phyloP scores from a whole-genome alignment of 2,329 filamentous ascomycete genomes.

The Orbilia brochopaga region DNA sequence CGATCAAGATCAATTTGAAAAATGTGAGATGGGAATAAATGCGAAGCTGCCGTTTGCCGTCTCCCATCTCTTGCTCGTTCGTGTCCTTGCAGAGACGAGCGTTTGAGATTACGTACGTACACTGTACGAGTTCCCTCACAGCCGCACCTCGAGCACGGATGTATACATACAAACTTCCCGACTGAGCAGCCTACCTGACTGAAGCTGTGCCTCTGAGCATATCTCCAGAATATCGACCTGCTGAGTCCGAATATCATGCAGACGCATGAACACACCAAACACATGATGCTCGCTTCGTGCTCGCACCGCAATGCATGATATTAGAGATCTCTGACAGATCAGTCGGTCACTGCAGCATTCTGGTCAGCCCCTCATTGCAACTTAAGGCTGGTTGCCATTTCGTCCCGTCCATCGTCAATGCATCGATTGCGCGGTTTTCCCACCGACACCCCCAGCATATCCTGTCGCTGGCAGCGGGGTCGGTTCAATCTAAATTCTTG shows the following conservation, averaged over 20 bases:
- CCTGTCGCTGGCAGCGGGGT: too few species aligned
- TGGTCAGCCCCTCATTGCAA: background rate
- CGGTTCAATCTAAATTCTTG: too few species aligned
- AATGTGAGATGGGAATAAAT: background rate
- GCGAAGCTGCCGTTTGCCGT: background rate
- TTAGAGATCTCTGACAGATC: constrained; percentile 2
- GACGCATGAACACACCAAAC: background rate
- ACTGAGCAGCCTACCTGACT: too few species aligned
- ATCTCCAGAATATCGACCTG: background rate
- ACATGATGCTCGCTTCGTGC: background rate
- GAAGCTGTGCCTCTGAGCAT: too few species aligned
- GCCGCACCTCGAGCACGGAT: too few species aligned
- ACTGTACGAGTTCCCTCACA: too few species aligned
- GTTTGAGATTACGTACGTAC: background rate
- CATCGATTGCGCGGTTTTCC: too few species aligned
- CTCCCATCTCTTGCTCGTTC: background rate
- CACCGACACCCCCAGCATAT: too few species aligned
- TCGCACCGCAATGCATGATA: background rate
- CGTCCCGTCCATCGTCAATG: too few species aligned
- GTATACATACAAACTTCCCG: too few species aligned
- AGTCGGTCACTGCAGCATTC: too few species aligned
- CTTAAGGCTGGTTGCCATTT: too few species aligned
- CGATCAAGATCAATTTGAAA: background rate
- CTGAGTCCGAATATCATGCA: background rate
- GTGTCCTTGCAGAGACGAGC: background rate